These are phyloP conservation scores for Aspergillus caelatus DNA, from an alignment of 2,329 filamentous ascomycete genomes.

Conservation along the genomic window DNA sequence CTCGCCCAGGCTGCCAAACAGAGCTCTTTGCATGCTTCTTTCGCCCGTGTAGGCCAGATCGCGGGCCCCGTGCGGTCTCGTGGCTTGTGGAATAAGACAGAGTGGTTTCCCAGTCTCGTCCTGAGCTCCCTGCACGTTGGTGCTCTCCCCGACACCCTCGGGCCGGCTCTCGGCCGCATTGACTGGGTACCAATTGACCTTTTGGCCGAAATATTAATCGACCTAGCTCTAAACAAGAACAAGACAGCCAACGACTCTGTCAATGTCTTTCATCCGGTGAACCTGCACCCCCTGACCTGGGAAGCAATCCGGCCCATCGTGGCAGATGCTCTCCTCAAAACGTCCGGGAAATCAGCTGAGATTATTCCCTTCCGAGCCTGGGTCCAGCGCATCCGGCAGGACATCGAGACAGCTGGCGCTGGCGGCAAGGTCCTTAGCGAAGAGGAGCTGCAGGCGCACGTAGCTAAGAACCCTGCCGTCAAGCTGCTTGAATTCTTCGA, in stretches of 20 bases:
- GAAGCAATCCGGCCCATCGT: conserved; percentile 9
- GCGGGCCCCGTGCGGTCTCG: conserved; percentile 23
- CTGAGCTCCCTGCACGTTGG: conserved; percentile 42
- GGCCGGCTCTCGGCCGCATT: conserved; percentile 33
- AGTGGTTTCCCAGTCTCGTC: conserved; percentile 49
- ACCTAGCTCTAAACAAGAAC: background rate
- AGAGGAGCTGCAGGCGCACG: conserved; percentile 13
- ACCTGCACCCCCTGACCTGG: conserved; percentile 20
- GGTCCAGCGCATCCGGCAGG: conserved; percentile 12
- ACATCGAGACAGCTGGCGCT: conserved; percentile 13
- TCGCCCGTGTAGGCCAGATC: conserved; percentile 35
- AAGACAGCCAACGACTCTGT: background rate
- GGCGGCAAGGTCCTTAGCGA: background rate
- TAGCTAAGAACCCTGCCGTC: conserved; percentile 30
- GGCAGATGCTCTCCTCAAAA: background rate
- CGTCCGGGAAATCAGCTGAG: background rate
- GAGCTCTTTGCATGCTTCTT: conserved; percentile 12
- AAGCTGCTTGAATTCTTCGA: conserved; percentile 37
- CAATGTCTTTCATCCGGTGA: conserved; percentile 22
- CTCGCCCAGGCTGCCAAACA: conserved; percentile 23
- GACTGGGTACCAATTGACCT: conserved; percentile 52
- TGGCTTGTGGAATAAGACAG: conserved; percentile 45
- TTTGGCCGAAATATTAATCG: conserved; percentile 37
- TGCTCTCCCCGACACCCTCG: conserved; percentile 42
- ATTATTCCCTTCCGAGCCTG: conserved; percentile 19